Evolutionary conservation across 1,284 basidiomycete species (phyloP).

Genomic region (Sparassis latifolia): DNA sequence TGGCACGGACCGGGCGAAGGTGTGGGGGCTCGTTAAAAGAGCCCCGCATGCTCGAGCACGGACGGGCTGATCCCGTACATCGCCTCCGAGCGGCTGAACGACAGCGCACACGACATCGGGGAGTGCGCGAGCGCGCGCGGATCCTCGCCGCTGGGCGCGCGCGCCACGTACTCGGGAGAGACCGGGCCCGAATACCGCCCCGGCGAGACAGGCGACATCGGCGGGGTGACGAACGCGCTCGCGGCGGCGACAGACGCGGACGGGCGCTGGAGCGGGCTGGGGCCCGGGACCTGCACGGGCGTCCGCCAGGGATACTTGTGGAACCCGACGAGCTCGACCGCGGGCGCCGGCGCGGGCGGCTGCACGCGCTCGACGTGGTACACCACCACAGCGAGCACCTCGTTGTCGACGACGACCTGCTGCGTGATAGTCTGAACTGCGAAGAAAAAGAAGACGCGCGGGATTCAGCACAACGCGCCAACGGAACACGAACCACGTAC

Average conservation of each 20-base stretch:
- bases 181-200: too few species aligned
- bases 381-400: slow-evolving; percentile 52
- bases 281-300: slow-evolving; percentile 1
- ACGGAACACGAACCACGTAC: slow-evolving; percentile 25
- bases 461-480: not conserved
- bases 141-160: slow-evolving; percentile 4
- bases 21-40: not conserved
- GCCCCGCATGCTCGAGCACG: not conserved
- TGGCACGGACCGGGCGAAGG: not conserved
- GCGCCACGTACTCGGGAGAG: not conserved
- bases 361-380: slow-evolving; percentile 57
- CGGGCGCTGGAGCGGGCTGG: slow-evolving; percentile 21
- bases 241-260: slow-evolving; percentile 13
- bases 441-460: slow-evolving; percentile 2
- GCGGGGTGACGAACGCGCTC: slow-evolving; percentile 5
- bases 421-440: slow-evolving; percentile 55
- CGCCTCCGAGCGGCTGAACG: slow-evolving; percentile 3
- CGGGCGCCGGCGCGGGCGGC: slow-evolving; percentile 40
- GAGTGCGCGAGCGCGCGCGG: not conserved
- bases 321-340: slow-evolving; percentile 49
- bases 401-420: slow-evolving; percentile 58
- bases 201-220: too few species aligned
- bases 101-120: slow-evolving; percentile 3
- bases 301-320: slow-evolving; percentile 36
- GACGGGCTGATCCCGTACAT: not conserved